A percentile compares a stretch with the other conserved stretches of the same genome.
phyloP scores from a whole-genome alignment of 2,329 filamentous ascomycete species.

The Pseudogymnoascus sp. region DNA sequence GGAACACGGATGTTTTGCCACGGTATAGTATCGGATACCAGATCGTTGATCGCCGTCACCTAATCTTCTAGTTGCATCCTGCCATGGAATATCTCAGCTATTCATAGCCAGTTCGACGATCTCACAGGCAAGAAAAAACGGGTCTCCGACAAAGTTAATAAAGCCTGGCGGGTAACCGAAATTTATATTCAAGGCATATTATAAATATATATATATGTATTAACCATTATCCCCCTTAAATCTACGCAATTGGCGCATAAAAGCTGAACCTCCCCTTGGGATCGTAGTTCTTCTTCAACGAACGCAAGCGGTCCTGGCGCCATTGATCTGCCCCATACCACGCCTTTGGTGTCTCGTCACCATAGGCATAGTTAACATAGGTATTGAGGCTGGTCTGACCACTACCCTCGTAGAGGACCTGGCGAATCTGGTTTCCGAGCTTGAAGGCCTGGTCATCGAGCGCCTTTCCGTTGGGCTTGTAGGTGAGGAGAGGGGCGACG shows the following conservation, averaged over 20 bases:
- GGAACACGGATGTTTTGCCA: no score
- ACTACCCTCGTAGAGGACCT: constrained; percentile 33
- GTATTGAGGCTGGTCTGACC: constrained; percentile 32
- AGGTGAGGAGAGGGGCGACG: constrained; percentile 34
- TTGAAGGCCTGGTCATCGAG: constrained; percentile 32
- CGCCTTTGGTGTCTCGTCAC: constrained; percentile 36
- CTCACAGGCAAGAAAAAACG: no score
- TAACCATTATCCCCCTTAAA: neutral
- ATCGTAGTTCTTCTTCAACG: constrained; percentile 46
- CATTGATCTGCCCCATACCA: constrained; percentile 47
- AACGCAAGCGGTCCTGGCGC: constrained; percentile 40
- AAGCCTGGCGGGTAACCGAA: no score
- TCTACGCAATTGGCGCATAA: constrained; percentile 35
- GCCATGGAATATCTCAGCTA: no score
- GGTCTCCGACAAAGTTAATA: no score
- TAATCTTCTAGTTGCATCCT: no score
- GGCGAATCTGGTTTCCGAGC: constrained; percentile 36
- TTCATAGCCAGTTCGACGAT: no score
- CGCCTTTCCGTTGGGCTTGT: constrained; percentile 29
- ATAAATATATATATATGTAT: no score
- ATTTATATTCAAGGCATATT: no score
- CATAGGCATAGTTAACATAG: constrained; percentile 49
- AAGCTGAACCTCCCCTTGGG: constrained; percentile 40
- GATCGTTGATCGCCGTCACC: no score
- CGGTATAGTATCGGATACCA: no score